phyloP scores from a whole-genome alignment of 78 protist genomes.

The Dictyostelium discoideum region dicty_2.7 NC_007089.4:5809001-5809500 shows the following conservation, averaged over 20 bases:
- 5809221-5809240: background rate
- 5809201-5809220: background rate
- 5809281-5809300: background rate
- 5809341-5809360: background rate
- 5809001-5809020: constrained; percentile 36
- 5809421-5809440: background rate
- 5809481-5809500: background rate
- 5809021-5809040: constrained; percentile 13
- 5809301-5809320: constrained; percentile 28
- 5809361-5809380: background rate
- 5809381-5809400: background rate
- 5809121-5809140: constrained; percentile 57
- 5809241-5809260: background rate
- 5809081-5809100: background rate
- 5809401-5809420: background rate
- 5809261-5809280: background rate
- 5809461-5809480: background rate
- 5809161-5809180: constrained; percentile 33
- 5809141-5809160: constrained; percentile 65
- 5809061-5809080: background rate
- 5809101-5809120: constrained; percentile 14
- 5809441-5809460: background rate
- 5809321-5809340: background rate
- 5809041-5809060: background rate
- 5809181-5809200: constrained; percentile 64